phyloP scores from a whole-genome alignment of 768 basidiomycete genomes.

The Lentinula detonsa region DNA sequence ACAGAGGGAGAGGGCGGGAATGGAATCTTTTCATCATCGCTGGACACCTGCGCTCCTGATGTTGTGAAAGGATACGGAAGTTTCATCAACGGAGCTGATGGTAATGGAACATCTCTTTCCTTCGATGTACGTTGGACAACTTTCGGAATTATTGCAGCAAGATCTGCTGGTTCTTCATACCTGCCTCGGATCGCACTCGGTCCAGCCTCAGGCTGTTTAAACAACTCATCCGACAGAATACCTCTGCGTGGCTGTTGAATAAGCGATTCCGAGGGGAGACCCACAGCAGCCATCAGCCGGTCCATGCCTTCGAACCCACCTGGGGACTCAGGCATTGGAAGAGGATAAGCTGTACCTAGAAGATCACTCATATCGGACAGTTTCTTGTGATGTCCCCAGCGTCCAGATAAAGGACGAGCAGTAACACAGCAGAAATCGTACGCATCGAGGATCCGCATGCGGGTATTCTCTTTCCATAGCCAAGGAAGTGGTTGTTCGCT shows the following conservation, averaged over 20 bases:
- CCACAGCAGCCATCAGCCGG: constrained; percentile 50
- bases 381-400: constrained; percentile 31
- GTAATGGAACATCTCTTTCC: constrained; percentile 31
- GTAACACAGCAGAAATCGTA: constrained; percentile 69
- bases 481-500: constrained; percentile 55
- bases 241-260: constrained; percentile 49
- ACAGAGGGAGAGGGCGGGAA: constrained; percentile 63
- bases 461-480: constrained; percentile 73
- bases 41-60: constrained; percentile 49
- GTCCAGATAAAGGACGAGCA: constrained; percentile 18
- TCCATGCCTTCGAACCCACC: constrained; percentile 46
- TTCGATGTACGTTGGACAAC: constrained; percentile 39
- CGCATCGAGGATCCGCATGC: constrained; percentile 67
- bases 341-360: constrained; percentile 14
- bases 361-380: constrained; percentile 14
- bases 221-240: constrained; percentile 59
- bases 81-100: constrained; percentile 36
- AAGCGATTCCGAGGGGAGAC: constrained; percentile 31
- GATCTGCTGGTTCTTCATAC: constrained; percentile 18
- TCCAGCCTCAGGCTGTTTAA: constrained; percentile 35
- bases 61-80: constrained; percentile 71
- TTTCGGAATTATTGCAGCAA: constrained; percentile 35
- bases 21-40: constrained; percentile 58
- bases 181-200: constrained; percentile 7
- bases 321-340: constrained; percentile 21